Evolutionary conservation across 208 protist genomes (phyloP).

Genomic region (Strigomonas oncopelti): DNA sequence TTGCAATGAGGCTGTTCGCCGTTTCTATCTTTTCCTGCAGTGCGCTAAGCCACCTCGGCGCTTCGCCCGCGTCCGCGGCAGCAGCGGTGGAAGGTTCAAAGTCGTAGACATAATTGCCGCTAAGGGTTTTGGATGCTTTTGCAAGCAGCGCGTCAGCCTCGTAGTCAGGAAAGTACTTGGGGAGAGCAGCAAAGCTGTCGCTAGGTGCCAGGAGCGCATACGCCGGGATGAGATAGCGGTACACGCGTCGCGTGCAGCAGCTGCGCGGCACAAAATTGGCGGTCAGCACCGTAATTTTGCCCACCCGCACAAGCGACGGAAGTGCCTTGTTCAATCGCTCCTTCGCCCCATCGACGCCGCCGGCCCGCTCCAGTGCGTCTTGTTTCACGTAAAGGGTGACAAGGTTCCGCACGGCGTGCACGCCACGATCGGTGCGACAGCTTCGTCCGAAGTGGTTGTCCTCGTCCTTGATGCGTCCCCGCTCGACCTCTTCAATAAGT

Average conservation of each 20-base stretch:
- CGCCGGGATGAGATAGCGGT: slow-evolving; percentile 74
- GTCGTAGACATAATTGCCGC: not conserved
- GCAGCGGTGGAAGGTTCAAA: not conserved
- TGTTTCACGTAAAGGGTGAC: slow-evolving; percentile 60
- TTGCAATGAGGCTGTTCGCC: slow-evolving; percentile 46
- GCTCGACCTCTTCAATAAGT: slow-evolving; percentile 37
- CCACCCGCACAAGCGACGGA: slow-evolving; percentile 44
- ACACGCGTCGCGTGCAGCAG: slow-evolving; percentile 74
- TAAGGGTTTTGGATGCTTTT: not conserved
- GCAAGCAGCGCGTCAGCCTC: slow-evolving; percentile 5
- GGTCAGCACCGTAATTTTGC: slow-evolving; percentile 43
- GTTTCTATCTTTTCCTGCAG: slow-evolving; percentile 15
- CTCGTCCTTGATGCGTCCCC: slow-evolving; percentile 35
- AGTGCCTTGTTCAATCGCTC: slow-evolving; percentile 40
- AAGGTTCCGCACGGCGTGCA: slow-evolving; percentile 80
- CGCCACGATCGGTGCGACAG: slow-evolving; percentile 82
- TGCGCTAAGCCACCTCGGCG: not conserved
- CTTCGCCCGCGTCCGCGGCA: not conserved
- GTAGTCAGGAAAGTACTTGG: slow-evolving; percentile 31
- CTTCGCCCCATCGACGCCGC: slow-evolving; percentile 24
- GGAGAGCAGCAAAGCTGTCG: slow-evolving; percentile 48
- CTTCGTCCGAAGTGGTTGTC: slow-evolving; percentile 61
- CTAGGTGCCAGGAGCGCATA: slow-evolving; percentile 70
- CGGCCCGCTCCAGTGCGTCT: slow-evolving; percentile 24
- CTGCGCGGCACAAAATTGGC: slow-evolving; percentile 71